A percentile compares a stretch with the other conserved stretches of the same genome.
Conservation (phyloP, 164 flowering plant species). For the Paratinospora sagittata region DNA sequence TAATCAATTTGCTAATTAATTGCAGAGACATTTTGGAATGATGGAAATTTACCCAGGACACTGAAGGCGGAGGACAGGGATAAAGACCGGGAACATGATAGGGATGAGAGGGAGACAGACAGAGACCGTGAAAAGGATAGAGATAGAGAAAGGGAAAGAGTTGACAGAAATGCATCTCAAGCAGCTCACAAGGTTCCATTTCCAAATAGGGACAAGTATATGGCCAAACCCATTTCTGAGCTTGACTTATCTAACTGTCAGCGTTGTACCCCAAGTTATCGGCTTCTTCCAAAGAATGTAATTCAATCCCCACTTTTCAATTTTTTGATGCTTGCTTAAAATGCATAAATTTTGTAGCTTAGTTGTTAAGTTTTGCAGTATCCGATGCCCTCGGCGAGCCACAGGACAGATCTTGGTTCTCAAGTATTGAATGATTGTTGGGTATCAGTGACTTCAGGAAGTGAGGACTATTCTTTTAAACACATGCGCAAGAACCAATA, state of each 20-base stretch:
- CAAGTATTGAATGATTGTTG: slow-evolving; percentile 89
- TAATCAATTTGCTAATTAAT: slow-evolving; percentile 12
- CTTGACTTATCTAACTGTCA: slow-evolving; percentile 94
- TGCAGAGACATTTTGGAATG: slow-evolving; percentile 58
- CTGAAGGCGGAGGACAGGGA: slow-evolving; percentile 61
- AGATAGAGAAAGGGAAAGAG: slow-evolving; percentile 58
- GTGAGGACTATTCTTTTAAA: slow-evolving; percentile 96
- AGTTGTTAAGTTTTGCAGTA: slow-evolving; percentile 44
- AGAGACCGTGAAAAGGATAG: slow-evolving; percentile 46
- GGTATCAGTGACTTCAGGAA: slow-evolving; percentile 99
- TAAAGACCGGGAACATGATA: slow-evolving; percentile 47
- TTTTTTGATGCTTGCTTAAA: not conserved
- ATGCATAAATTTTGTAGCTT: not conserved
- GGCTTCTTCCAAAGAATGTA: slow-evolving; percentile 89
- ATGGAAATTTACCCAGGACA: slow-evolving; percentile 40
- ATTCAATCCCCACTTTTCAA: slow-evolving; percentile 13
- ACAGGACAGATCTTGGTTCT: slow-evolving; percentile 72
- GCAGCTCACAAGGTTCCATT: slow-evolving; percentile 38
- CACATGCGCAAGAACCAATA: slow-evolving; percentile 99
- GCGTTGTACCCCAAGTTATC: slow-evolving; percentile 94
- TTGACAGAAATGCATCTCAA: slow-evolving; percentile 40
- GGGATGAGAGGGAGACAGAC: slow-evolving; percentile 52
- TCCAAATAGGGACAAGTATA: slow-evolving; percentile 61
- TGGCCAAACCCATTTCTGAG: slow-evolving; percentile 79
- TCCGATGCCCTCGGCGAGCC: slow-evolving; percentile 77